phyloP scores from a whole-genome alignment of 75 land plant genomes.

The Pinus taeda region DNA sequence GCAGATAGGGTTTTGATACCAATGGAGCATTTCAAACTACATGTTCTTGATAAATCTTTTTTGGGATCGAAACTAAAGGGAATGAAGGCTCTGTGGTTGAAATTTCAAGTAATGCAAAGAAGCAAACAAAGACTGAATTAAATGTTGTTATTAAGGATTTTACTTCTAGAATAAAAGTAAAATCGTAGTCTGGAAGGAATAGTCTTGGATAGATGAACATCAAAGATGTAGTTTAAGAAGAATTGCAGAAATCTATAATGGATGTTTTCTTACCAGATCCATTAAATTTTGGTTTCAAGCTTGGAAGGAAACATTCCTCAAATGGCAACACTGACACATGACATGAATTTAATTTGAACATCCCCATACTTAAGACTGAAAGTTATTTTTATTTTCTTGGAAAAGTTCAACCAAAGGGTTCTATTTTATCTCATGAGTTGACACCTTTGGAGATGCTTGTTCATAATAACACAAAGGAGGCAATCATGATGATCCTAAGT shows the following conservation, averaged over 20 bases:
- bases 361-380: background rate
- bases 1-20: slow-evolving; percentile 88
- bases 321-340: slow-evolving; percentile 3
- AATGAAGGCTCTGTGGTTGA: slow-evolving; percentile 14
- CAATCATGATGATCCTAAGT: slow-evolving; percentile 64
- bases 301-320: slow-evolving; percentile 24
- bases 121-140: slow-evolving; percentile 65
- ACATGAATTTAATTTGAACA: background rate
- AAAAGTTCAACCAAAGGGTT: slow-evolving; percentile 17
- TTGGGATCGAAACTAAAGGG: slow-evolving; percentile 34
- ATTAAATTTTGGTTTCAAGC: slow-evolving; percentile 88
- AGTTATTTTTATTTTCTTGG: background rate
- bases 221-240: slow-evolving; percentile 89
- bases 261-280: slow-evolving; percentile 94
- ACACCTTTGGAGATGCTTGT: slow-evolving; percentile 84
- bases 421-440: slow-evolving; percentile 64
- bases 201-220: slow-evolving; percentile 85
- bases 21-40: slow-evolving; percentile 85
- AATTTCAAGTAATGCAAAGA: slow-evolving; percentile 25
- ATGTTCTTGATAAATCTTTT: slow-evolving; percentile 78
- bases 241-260: slow-evolving; percentile 72
- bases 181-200: slow-evolving; percentile 90
- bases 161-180: slow-evolving; percentile 81
- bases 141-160: slow-evolving; percentile 74
- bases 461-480: slow-evolving; percentile 85